Base-by-base conservation (phyloP, 2,329 filamentous ascomycete species). In the Penicillium sp. region DNA sequence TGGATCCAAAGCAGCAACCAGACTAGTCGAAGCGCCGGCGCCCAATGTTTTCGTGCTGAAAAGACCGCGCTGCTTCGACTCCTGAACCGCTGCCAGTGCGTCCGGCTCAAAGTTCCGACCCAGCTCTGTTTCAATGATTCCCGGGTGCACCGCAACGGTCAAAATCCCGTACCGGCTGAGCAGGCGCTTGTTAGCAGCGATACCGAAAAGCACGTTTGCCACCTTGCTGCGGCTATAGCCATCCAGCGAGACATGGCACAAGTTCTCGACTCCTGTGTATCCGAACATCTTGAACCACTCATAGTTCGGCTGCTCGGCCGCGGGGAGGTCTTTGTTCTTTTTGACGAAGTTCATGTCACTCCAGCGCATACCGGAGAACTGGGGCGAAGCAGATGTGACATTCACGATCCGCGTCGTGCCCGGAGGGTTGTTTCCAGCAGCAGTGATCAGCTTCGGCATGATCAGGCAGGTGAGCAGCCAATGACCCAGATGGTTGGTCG, bases 401-500 rank as follows among this genome's bases (percentile, higher is more conserved):
- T 42, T 42, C 7, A 42, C 39, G 11, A 42, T 29, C 11, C 39
- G 16, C 1, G 39, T 38, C 9, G 34, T 33, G 9, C 45, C 41
- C 21, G 25, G 33, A 51, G 39, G 3, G 39, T 19, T 17, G 20
- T 33, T 7, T 26, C 45, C 21, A 64, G 48, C 18, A 59, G 51
- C 33, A 60, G 58, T 27, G 59, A 64, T 33, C 4, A 42, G n/a
- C 25, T 42, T 42, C 3, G 39, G 30, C 39, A 42, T 42, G 29
- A 38, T 28, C 8, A 30, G 17, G 13, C 34, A 37, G 10, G 34
- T 30, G 13, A 66, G 51, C n/a, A 60, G 43, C 38, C 59, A 57
- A 39, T 60, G 46, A 16, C 58, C 54, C 9, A 68, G 43, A 39
- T 67, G 57, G 46, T 64, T 70, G 19, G 55, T 62, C 13, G 50